phyloP scores from a whole-genome alignment of 441 rosid species.

The Theobroma grandiflorum region DNA sequence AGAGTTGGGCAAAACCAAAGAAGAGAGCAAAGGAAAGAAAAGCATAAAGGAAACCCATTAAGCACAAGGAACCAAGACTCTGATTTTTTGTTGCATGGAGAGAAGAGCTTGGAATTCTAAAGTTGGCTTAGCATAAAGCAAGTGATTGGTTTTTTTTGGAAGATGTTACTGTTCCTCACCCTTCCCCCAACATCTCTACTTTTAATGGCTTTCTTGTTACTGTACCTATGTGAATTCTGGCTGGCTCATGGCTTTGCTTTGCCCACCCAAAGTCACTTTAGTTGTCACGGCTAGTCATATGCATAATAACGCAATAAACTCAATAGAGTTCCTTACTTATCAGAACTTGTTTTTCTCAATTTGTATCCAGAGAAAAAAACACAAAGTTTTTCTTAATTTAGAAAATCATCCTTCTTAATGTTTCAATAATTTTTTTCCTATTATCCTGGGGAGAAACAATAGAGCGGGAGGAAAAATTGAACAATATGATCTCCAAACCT shows the following conservation, averaged over 20 bases:
- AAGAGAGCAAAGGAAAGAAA: constrained; percentile 40
- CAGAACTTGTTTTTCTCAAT: neutral
- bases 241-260: constrained; percentile 38
- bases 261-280: constrained; percentile 19
- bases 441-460: neutral
- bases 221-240: constrained; percentile 28
- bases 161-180: constrained; percentile 35
- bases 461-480: neutral
- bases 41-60: constrained; percentile 56
- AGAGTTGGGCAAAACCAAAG: constrained; percentile 42
- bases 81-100: constrained; percentile 47
- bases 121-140: constrained; percentile 51
- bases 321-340: neutral
- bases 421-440: no score
- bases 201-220: constrained; percentile 48
- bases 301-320: neutral
- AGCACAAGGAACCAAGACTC: constrained; percentile 56
- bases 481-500: neutral
- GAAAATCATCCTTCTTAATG: neutral
- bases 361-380: no score
- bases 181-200: constrained; percentile 53
- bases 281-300: neutral
- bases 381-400: neutral
- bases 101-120: constrained; percentile 66
- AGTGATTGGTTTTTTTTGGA: constrained; percentile 26